Evolutionary conservation across 2,329 filamentous ascomycete genomes (phyloP).

Genomic region (Fusarium solani-melongenae): DNA sequence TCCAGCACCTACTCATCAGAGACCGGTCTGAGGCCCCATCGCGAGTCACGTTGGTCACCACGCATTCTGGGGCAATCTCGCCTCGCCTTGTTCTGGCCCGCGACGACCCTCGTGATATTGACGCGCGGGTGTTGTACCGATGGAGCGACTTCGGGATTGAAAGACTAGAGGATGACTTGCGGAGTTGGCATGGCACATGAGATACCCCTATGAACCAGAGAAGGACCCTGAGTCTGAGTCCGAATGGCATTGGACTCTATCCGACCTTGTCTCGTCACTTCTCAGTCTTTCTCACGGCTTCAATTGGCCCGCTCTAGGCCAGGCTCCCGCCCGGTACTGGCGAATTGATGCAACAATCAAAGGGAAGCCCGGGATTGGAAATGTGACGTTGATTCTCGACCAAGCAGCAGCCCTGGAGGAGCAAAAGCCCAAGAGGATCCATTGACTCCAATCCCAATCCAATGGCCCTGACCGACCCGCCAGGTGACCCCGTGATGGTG

Average conservation of each 20-base stretch:
- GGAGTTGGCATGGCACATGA: conserved; percentile 28
- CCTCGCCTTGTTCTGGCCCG: conserved; percentile 38
- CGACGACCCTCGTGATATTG: conserved; percentile 34
- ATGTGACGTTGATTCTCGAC: conserved; percentile 29
- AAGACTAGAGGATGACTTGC: conserved; percentile 22
- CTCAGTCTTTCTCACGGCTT: conserved; percentile 3
- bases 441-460: conserved; percentile 27
- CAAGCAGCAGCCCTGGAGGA: conserved; percentile 15
- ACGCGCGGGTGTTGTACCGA: conserved; percentile 23
- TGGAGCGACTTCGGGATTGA: conserved; percentile 12
- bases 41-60: conserved; percentile 38
- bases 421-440: conserved; percentile 23
- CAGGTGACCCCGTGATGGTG: conserved; percentile 40
- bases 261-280: conserved; percentile 17
- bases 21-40: conserved; percentile 39
- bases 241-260: conserved; percentile 21
- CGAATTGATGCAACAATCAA: conserved; percentile 34
- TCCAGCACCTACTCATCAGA: conserved; percentile 27
- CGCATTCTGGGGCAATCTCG: conserved; percentile 20
- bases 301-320: conserved; percentile 36
- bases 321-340: conserved; percentile 17
- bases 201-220: conserved; percentile 25
- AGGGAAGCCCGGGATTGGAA: conserved; percentile 30
- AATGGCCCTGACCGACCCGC: conserved; percentile 25
- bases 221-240: conserved; percentile 13